Base-by-base conservation (phyloP, 2,329 filamentous ascomycete species). In the Hortaea sp. region DNA sequence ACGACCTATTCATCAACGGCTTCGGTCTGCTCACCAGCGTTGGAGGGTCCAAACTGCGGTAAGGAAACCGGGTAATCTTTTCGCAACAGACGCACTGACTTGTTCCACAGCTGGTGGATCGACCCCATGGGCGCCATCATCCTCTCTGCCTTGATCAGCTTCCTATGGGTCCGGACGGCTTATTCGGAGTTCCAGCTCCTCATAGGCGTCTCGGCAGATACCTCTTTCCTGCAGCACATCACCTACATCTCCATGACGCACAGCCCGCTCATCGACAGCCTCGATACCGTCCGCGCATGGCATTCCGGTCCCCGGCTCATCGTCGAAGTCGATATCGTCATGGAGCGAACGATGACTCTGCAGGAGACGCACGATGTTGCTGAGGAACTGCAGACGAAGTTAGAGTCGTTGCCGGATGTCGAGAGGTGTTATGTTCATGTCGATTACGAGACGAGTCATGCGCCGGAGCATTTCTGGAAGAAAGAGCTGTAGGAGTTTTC, bases 1-100 rank as follows among this genome's bases (percentile, higher is more conserved):
- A 98, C 62, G 92, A 98, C 62, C 74, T 98, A n/a, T 75, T 95
- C 58, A 88, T 98, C 75, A 98, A 97, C 65, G 88, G 88, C 85
- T 95, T 46, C 72, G 74, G 50, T 78, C 81, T 97, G 53, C 68
- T 95, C 45, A 95, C 89, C 1, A 90, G 85, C 2, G 82, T 95
- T n/a, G 86, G 88, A 46, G 92, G 92, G 31, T 81, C 82, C 53
- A 94, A 94, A 71, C 73, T 97, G 20, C 74, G 72, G 53, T 56
- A 20, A 20, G 20, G 20, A 20, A n/a, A 20, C 20, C 20, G 20
- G 20, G 20, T 20, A 20, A 20, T 20, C 20, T 20, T 20, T 20
- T 20, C 20, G 20, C 20, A 20, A 20, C 20, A 20, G 20, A 20
- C 20, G 20, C 20, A 13, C n/a, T 40, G 38, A 40, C 38, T 9